Evolutionary conservation across 306 rosid species (phyloP).

Genomic region (Ziziphus jujuba): DNA sequence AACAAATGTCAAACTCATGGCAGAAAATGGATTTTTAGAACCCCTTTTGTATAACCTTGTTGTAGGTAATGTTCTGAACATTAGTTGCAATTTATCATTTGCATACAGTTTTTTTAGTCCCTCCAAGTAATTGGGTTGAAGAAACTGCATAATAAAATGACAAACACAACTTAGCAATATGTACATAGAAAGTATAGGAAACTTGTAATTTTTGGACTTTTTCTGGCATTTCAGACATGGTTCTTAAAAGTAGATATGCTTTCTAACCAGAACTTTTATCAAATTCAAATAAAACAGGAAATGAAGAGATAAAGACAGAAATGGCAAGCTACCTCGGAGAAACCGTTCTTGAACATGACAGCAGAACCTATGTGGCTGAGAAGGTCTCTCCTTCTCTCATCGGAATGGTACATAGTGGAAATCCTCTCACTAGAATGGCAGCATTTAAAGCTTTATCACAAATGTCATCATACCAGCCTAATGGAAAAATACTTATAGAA

Average conservation of each 20-base stretch:
- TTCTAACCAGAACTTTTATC: background rate
- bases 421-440: constrained; percentile 24
- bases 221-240: background rate
- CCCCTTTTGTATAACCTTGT: constrained; percentile 41
- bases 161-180: background rate
- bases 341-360: constrained; percentile 38
- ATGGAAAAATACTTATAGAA: constrained; percentile 32
- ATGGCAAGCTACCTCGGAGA: constrained; percentile 58
- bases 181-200: background rate
- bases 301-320: constrained; percentile 35
- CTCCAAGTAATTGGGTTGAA: background rate
- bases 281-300: constrained; percentile 31
- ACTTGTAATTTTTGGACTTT: background rate
- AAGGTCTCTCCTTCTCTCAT: constrained; percentile 40
- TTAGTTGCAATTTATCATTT: background rate
- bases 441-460: constrained; percentile 44
- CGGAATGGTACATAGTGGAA: constrained; percentile 37
- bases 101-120: background rate
- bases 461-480: constrained; percentile 40
- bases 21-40: constrained; percentile 44
- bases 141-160: too few relatives aligned
- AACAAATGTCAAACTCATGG: constrained; percentile 46
- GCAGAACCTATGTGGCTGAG: constrained; percentile 36
- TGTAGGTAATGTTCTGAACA: constrained; percentile 34
- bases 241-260: background rate